Evolutionary conservation across 2,329 filamentous ascomycete species (phyloP), one percentile per base, ranked within the genome.

Genomic region (Fusarium sp.): DNA sequence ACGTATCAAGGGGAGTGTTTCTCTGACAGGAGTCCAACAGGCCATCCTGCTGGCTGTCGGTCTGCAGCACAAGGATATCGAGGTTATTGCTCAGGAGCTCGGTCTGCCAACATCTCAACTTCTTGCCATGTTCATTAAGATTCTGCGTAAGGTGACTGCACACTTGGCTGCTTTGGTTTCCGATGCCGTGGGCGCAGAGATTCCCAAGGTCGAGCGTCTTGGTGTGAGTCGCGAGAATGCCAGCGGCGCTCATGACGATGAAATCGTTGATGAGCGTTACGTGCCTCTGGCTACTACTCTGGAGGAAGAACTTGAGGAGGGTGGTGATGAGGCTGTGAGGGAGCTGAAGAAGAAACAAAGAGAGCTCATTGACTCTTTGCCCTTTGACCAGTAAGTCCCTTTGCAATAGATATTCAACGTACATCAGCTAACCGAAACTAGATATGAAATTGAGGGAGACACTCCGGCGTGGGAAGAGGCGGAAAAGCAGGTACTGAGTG

Each of bases 101-200:
- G 86, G 86, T 10, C 82, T 98, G 8, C 89, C 88, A 2, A 86
- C 89, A 4, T 91, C 90, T 43, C 96, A 98, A 81, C 84, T 98
- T 6, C 85, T 99, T 66, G 94, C 95, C 64, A 97, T 98, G 92
- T 98, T 99, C 80, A 93, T 97, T 79, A 99, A 99, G 84, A 92
- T 97, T 64, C 86, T 98, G 63, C 89, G 94, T 70, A 98, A 98
- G 83, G 87, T 97, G 38, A 92, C 92, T 5, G 85, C 87, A 5
- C 88, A 94, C 77, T 96, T 99, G 80, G 88, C 90, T 31, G 83
- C 85, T 6, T 81, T 98, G 2, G 86, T 98, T 5, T 88, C 93
- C 41, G 89, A 88, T 6, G 93, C 93, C 1, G 90, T 91, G 13
- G 90, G 89, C 57, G 88, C 89, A 3, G 84, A 88, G 46, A 83